These are phyloP conservation scores for Herpotrichia juniperi DNA, from an alignment of 2,329 filamentous ascomycete genomes.

Conservation along the genomic window DNA sequence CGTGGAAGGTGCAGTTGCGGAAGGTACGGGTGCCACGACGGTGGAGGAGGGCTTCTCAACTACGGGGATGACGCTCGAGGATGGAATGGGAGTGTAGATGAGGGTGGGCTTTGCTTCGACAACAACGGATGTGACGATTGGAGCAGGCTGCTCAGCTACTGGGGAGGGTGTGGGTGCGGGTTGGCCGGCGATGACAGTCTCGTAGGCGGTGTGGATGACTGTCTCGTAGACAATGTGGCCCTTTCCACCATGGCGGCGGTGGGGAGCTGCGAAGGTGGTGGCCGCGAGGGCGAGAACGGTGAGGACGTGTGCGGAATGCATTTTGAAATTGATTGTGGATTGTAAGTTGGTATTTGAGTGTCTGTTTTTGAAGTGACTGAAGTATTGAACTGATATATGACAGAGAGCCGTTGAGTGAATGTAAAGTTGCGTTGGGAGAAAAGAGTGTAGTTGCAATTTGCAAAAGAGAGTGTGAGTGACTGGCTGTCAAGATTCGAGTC, in stretches of 20 bases:
- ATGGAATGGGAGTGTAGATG: neutral
- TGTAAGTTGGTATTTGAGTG: neutral
- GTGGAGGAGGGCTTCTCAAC: neutral
- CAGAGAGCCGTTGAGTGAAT: slow-evolving; percentile 6
- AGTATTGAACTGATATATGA: neutral
- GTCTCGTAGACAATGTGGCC: slow-evolving; percentile 18
- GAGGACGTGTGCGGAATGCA: slow-evolving; percentile 32
- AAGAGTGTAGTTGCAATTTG: slow-evolving; percentile 7
- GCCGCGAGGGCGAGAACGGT: slow-evolving; percentile 38
- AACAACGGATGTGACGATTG: neutral
- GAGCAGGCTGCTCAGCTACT: neutral
- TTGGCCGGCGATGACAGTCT: slow-evolving; percentile 18
- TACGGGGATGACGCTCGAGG: too few species aligned
- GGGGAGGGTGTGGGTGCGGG: slow-evolving; percentile 2
- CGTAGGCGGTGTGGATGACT: slow-evolving; percentile 32
- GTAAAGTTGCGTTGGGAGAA: slow-evolving; percentile 6
- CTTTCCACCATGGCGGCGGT: slow-evolving; percentile 7
- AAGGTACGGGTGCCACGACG: neutral
- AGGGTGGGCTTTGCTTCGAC: neutral
- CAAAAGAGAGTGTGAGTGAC: slow-evolving; percentile 5
- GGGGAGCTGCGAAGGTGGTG: slow-evolving; percentile 29
- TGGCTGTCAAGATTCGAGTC: slow-evolving; percentile 12
- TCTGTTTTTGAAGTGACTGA: neutral
- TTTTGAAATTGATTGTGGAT: slow-evolving; percentile 21
- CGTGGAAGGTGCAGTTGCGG: slow-evolving; percentile 5